Evolutionary conservation across 176 grass and related monocot genomes (phyloP).

Genomic region (Musa acuminata): DNA sequence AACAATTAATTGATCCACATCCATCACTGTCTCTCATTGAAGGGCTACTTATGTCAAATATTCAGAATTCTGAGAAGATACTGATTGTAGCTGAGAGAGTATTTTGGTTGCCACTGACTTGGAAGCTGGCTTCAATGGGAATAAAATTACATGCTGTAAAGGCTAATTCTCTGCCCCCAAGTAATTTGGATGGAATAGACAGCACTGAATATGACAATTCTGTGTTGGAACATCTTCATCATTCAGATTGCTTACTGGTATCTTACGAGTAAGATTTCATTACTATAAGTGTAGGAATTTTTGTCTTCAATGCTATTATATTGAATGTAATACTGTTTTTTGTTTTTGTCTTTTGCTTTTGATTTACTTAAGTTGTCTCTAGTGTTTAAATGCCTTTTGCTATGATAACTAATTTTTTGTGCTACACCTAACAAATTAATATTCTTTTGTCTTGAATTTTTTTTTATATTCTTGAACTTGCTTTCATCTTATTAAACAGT

Average conservation of each 20-base stretch:
- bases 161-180: conserved; percentile 15
- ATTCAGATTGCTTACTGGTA: conserved; percentile 49
- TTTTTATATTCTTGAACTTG: not conserved
- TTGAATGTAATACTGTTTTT: not conserved
- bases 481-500: not conserved
- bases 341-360: not conserved
- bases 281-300: conserved; percentile 5
- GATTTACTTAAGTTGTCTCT: not conserved
- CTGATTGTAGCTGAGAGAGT: conserved; percentile 49
- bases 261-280: conserved; percentile 43
- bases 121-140: conserved; percentile 48
- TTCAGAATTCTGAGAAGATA: conserved; percentile 28
- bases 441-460: not conserved
- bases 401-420: no score
- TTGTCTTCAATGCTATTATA: conserved; percentile 9
- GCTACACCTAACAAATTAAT: no score
- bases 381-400: no score
- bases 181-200: conserved; percentile 22
- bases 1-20: conserved; percentile 40
- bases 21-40: conserved; percentile 49
- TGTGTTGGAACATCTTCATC: conserved; percentile 25
- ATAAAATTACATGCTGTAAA: conserved; percentile 33
- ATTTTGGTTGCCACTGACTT: conserved; percentile 55
- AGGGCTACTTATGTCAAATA: conserved; percentile 37
- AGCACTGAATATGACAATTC: conserved; percentile 25